These are phyloP conservation scores for Xerocomellus dryophilus DNA, from an alignment of 768 basidiomycete genomes.

Conservation along the genomic window DNA sequence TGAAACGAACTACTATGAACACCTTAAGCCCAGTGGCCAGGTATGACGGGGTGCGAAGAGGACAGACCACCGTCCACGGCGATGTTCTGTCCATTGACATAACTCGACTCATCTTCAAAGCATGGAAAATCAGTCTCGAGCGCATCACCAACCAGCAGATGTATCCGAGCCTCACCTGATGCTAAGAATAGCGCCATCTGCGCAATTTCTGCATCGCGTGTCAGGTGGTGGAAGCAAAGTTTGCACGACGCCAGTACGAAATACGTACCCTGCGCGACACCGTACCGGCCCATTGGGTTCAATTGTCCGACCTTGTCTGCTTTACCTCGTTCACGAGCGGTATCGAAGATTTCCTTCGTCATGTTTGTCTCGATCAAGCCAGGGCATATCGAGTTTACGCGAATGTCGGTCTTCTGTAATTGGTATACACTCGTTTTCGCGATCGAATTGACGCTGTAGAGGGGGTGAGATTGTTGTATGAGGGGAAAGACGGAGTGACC, in stretches of 20 bases:
- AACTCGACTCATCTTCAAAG: slow-evolving; percentile 76
- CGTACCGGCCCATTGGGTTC: slow-evolving; percentile 80
- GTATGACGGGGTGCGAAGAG: slow-evolving; percentile 72
- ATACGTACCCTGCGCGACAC: slow-evolving; percentile 67
- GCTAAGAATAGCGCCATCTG: slow-evolving; percentile 83
- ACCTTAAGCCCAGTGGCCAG: slow-evolving; percentile 63
- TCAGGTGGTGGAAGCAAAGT: slow-evolving; percentile 18
- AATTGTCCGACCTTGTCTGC: slow-evolving; percentile 71
- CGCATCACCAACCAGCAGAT: background rate
- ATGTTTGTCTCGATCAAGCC: slow-evolving; percentile 93
- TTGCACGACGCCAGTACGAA: background rate
- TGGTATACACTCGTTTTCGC: slow-evolving; percentile 81
- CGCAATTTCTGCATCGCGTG: slow-evolving; percentile 66
- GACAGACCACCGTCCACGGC: slow-evolving; percentile 87
- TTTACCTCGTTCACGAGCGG: slow-evolving; percentile 73
- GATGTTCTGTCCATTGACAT: slow-evolving; percentile 86
- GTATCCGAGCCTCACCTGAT: slow-evolving; percentile 53
- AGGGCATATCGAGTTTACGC: slow-evolving; percentile 88
- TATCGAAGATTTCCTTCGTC: slow-evolving; percentile 75
- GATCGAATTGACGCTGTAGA: slow-evolving; percentile 75
- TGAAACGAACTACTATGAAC: background rate
- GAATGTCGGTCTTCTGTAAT: slow-evolving; percentile 76
- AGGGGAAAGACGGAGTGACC: slow-evolving; percentile 24
- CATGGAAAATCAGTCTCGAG: slow-evolving; percentile 9
- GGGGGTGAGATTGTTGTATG: slow-evolving; percentile 3